Evolutionary conservation across 257 asterid genomes (phyloP).

Genomic region (Solanum ossicruentum): DNA sequence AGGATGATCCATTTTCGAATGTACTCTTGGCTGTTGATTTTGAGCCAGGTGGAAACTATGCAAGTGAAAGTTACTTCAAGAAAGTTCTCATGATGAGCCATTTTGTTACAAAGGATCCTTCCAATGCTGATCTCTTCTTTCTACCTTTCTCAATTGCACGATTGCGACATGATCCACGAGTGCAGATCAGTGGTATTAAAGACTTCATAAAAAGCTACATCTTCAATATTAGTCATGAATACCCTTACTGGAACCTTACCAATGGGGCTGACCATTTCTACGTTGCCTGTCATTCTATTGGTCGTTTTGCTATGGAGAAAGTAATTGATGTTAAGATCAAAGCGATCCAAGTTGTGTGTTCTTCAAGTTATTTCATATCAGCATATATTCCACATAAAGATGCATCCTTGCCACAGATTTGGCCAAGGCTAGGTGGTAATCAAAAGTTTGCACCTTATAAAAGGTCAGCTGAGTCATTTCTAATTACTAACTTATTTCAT

Average conservation of each 20-base stretch:
- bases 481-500: background rate
- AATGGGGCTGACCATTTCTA: constrained; percentile 91
- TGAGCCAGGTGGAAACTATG: constrained; percentile 78
- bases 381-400: constrained; percentile 80
- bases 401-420: constrained; percentile 81
- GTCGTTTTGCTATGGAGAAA: constrained; percentile 67
- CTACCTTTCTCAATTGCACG: constrained; percentile 80
- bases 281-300: constrained; percentile 84
- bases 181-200: constrained; percentile 54
- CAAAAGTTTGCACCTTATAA: constrained; percentile 29
- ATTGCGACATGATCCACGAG: constrained; percentile 61
- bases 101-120: constrained; percentile 51
- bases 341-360: constrained; percentile 76
- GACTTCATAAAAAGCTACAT: constrained; percentile 50
- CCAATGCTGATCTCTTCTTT: constrained; percentile 62
- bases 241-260: constrained; percentile 62
- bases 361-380: constrained; percentile 60
- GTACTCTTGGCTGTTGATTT: constrained; percentile 54
- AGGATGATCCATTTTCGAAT: constrained; percentile 59
- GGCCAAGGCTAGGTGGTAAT: constrained; percentile 60
- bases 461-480: constrained; percentile 34
- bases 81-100: constrained; percentile 61
- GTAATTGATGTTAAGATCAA: constrained; percentile 47
- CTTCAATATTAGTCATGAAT: constrained; percentile 41
- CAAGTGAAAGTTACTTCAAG: constrained; percentile 92